phyloP scores from a whole-genome alignment of 2,329 filamentous ascomycete genomes.

The Ophiostoma australiae region DNA sequence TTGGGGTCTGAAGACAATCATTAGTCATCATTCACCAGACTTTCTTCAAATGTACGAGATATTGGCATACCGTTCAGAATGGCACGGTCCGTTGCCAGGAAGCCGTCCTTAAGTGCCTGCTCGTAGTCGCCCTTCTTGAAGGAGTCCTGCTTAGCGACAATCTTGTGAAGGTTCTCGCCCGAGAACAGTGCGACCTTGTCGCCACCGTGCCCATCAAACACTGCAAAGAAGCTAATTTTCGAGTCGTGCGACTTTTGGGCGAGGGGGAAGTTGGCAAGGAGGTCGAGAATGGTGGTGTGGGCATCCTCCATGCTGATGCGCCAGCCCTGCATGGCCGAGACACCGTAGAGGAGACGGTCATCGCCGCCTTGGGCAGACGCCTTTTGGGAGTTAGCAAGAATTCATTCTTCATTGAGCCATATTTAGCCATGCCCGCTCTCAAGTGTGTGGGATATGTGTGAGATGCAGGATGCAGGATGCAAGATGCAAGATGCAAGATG shows the following conservation, averaged over 20 bases:
- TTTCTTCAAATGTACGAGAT: not conserved
- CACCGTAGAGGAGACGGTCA: conserved; percentile 86
- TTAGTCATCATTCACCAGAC: conserved; percentile 5
- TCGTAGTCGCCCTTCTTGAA: conserved; percentile 90
- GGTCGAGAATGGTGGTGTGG: conserved; percentile 83
- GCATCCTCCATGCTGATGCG: conserved; percentile 99
- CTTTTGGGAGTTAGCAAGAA: conserved; percentile 42
- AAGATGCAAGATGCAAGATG: too few species aligned
- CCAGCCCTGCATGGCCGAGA: conserved; percentile 99
- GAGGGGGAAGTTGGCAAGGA: conserved; percentile 56
- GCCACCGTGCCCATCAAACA: conserved; percentile 96
- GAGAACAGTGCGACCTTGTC: conserved; percentile 94
- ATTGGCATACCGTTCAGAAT: conserved; percentile 76
- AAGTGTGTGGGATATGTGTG: not conserved
- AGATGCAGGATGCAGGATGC: not conserved
- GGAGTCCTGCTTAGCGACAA: conserved; percentile 88
- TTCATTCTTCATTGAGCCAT: not conserved
- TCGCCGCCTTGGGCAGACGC: conserved; percentile 84
- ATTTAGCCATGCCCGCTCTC: not conserved
- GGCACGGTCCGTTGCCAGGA: conserved; percentile 89
- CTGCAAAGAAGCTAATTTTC: conserved; percentile 90
- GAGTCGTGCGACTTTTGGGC: conserved; percentile 62
- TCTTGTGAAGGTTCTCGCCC: conserved; percentile 88
- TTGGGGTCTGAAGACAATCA: conserved; percentile 65
- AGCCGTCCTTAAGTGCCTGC: conserved; percentile 94